Evolutionary conservation across 805 yeast species (phyloP).

Genomic region (Ascoidea tarda): DNA sequence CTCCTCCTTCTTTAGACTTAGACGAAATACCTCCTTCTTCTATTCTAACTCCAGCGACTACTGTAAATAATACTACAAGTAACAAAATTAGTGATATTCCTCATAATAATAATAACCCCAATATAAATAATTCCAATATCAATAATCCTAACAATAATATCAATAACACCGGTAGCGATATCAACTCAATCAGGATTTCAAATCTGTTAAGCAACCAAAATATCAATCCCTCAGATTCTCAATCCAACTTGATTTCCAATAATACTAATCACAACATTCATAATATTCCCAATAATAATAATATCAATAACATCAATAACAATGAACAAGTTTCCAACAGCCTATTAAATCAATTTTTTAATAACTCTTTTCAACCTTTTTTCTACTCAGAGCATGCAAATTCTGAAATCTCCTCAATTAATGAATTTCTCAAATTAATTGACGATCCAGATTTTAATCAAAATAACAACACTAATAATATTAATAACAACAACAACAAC

Average conservation of each 20-base stretch:
- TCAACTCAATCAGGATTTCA: neutral
- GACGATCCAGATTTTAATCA: constrained; percentile 69
- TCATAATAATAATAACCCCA: no score
- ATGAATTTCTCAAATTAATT: constrained; percentile 79
- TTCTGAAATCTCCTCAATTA: constrained; percentile 78
- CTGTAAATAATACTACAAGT: no score
- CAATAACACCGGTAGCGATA: no score
- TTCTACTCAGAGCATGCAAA: constrained; percentile 89
- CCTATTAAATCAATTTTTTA: no score
- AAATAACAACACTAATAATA: constrained; percentile 19
- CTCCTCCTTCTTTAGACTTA: neutral
- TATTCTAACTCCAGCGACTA: no score
- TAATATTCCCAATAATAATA: no score
- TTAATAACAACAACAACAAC: constrained; percentile 12
- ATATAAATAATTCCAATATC: no score
- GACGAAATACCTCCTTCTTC: neutral
- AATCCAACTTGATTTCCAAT: no score
- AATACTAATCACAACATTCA: no score
- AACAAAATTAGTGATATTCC: no score
- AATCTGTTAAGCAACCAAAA: no score
- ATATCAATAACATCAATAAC: neutral
- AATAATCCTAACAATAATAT: no score
- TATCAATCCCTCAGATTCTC: neutral
- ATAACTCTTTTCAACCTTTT: constrained; percentile 35
- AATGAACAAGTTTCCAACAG: neutral